phyloP scores from a whole-genome alignment of 2,329 filamentous ascomycete species.

The Epichloe sylvatica region DNA sequence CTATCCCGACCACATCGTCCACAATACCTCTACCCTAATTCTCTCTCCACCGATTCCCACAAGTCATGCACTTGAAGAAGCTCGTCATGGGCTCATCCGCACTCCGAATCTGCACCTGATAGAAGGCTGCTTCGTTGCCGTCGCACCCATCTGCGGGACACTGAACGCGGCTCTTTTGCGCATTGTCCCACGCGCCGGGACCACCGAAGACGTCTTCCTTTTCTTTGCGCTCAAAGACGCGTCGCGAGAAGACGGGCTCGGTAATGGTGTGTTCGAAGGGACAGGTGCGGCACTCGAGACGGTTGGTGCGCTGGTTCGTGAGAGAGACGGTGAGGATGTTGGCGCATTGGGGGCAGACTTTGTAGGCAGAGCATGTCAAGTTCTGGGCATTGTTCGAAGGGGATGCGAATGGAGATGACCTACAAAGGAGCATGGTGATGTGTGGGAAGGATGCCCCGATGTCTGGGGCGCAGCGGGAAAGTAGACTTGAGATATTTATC shows the following conservation, averaged over 20 bases:
- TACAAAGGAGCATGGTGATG: slow-evolving; percentile 52
- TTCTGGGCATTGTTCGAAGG: not conserved
- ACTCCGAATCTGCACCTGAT: slow-evolving; percentile 93
- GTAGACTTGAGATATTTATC: too few relatives aligned
- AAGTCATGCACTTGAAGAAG: slow-evolving; percentile 75
- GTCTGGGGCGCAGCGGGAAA: not conserved
- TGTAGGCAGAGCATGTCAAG: slow-evolving; percentile 4
- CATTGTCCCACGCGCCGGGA: slow-evolving; percentile 78
- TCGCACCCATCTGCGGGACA: slow-evolving; percentile 71
- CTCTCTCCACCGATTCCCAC: slow-evolving; percentile 52
- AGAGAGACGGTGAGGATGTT: slow-evolving; percentile 67
- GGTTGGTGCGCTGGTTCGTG: slow-evolving; percentile 49
- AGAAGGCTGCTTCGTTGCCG: slow-evolving; percentile 78
- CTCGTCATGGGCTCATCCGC: slow-evolving; percentile 98
- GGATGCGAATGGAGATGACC: slow-evolving; percentile 9
- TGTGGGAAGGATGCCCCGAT: slow-evolving; percentile 5
- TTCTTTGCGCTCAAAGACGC: slow-evolving; percentile 74
- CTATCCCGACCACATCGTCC: not conserved
- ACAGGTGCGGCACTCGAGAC: slow-evolving; percentile 89
- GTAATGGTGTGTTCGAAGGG: slow-evolving; percentile 81
- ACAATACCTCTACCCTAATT: slow-evolving; percentile 34
- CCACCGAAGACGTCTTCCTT: slow-evolving; percentile 84
- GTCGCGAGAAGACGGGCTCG: slow-evolving; percentile 65
- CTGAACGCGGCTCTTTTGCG: slow-evolving; percentile 69
- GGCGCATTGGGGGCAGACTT: slow-evolving; percentile 71